Percentiles rank a stretch among this genome's conserved stretches.
These are phyloP conservation scores for Penicillium brevicompactum DNA, from an alignment of 2,329 filamentous ascomycete species.

Conservation along the genomic window DNA sequence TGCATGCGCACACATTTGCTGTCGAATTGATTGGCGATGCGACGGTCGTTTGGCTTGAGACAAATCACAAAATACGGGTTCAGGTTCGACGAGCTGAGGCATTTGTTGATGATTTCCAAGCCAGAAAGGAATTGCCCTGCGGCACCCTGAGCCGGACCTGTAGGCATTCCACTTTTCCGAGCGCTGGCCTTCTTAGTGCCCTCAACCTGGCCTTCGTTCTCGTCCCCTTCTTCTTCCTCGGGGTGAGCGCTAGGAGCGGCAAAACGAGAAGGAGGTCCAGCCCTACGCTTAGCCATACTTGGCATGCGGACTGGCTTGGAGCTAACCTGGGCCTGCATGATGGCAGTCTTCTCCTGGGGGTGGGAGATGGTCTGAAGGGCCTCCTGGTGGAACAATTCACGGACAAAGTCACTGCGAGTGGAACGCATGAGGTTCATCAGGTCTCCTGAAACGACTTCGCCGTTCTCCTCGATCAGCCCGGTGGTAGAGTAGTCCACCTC, in stretches of 20 bases:
- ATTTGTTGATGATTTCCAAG: slow-evolving; percentile 87
- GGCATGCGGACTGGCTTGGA: slow-evolving; percentile 92
- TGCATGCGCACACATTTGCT: slow-evolving; percentile 97
- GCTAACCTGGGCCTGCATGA: slow-evolving; percentile 94
- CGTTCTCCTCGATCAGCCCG: slow-evolving; percentile 90
- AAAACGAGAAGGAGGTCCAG: slow-evolving; percentile 54
- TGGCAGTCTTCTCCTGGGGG: slow-evolving; percentile 83
- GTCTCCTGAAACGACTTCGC: slow-evolving; percentile 92
- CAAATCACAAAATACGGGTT: slow-evolving; percentile 98
- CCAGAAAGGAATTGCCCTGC: slow-evolving; percentile 89
- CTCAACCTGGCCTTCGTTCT: slow-evolving; percentile 38
- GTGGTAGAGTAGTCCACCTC: slow-evolving; percentile 92
- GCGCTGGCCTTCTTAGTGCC: slow-evolving; percentile 29
- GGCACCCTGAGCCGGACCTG: slow-evolving; percentile 70
- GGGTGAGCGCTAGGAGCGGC: slow-evolving; percentile 25
- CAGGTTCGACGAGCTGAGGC: slow-evolving; percentile 76
- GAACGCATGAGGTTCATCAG: slow-evolving; percentile 90
- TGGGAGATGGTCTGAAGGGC: slow-evolving; percentile 91
- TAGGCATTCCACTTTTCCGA: slow-evolving; percentile 44
- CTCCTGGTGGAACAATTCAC: slow-evolving; percentile 93
- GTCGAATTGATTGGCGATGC: slow-evolving; percentile 98
- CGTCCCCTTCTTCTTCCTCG: slow-evolving; percentile 44
- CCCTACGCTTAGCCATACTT: slow-evolving; percentile 84
- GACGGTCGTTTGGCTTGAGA: slow-evolving; percentile 92
- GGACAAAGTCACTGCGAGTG: slow-evolving; percentile 85